These are phyloP conservation scores for Penicillium hordei DNA, from an alignment of 2,329 filamentous ascomycete species.

Conservation along the genomic window DNA sequence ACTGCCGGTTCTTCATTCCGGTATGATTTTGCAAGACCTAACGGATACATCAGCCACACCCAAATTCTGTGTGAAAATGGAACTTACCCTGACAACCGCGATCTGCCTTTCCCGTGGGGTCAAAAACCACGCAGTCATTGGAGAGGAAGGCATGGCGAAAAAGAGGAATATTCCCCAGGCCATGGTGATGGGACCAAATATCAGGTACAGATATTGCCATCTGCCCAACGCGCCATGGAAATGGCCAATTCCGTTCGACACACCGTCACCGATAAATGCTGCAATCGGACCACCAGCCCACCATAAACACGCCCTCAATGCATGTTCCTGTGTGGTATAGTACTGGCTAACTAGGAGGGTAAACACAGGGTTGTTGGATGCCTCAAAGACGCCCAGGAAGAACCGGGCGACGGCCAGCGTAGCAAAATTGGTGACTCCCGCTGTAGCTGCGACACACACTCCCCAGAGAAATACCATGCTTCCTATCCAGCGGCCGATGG, in stretches of 20 bases:
- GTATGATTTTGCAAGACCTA: neutral
- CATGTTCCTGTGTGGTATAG: neutral
- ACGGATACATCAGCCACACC: neutral
- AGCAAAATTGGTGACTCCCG: neutral
- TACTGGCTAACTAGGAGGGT: neutral
- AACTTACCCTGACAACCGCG: neutral
- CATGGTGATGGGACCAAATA: neutral
- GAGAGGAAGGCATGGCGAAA: neutral
- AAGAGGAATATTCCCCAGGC: neutral
- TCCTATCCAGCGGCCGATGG: neutral
- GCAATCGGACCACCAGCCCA: neutral
- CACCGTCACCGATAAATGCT: neutral
- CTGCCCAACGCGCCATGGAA: neutral
- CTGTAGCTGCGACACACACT: neutral
- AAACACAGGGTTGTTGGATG: neutral
- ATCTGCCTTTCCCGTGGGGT: neutral
- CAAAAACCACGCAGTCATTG: neutral
- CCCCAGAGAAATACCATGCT: neutral
- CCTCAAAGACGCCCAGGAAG: neutral
- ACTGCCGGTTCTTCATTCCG: neutral
- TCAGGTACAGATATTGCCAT: neutral
- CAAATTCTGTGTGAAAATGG: neutral
- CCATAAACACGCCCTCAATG: neutral
- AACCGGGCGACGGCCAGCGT: neutral
- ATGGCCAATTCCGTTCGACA: neutral